A percentile compares a stretch with the other conserved stretches of the same genome.
phyloP scores from a whole-genome alignment of 495 filamentous ascomycete species.

The Podospora bellae-mahoneyi region DNA sequence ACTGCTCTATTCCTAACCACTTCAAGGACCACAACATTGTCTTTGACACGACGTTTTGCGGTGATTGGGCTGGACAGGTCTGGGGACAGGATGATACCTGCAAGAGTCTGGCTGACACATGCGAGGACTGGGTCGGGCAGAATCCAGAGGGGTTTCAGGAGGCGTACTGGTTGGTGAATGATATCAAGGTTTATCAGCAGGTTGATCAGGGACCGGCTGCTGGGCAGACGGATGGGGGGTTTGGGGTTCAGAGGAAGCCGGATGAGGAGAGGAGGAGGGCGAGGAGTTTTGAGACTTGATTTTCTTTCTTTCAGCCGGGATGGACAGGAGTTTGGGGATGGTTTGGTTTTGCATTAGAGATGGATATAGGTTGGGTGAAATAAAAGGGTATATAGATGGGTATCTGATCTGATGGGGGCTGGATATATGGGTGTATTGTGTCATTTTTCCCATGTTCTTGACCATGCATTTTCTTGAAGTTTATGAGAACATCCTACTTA shows the following conservation, averaged over 20 bases:
- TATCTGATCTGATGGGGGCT: neutral
- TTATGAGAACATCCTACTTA: neutral
- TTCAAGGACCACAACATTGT: conserved; percentile 74
- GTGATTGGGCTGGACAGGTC: conserved; percentile 77
- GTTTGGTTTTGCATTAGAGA: neutral
- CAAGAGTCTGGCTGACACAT: conserved; percentile 46
- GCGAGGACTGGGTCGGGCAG: conserved; percentile 61
- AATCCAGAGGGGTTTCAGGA: conserved; percentile 59
- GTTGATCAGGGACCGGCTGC: neutral
- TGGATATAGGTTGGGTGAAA: neutral
- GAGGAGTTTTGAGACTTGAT: neutral
- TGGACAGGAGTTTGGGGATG: neutral
- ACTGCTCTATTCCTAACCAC: conserved; percentile 61
- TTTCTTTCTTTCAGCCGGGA: neutral
- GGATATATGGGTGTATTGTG: neutral
- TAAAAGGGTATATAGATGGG: neutral
- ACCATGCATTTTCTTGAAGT: neutral
- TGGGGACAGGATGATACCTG: conserved; percentile 44
- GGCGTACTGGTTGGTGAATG: conserved; percentile 71
- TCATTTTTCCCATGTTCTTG: neutral
- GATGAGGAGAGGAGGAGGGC: neutral
- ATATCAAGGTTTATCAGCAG: conserved; percentile 57
- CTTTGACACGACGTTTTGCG: conserved; percentile 84
- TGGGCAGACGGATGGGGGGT: conserved; percentile 15
- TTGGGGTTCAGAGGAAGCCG: neutral